phyloP scores from a whole-genome alignment of 164 flowering plant species.

The Brasenia schreberi region DNA sequence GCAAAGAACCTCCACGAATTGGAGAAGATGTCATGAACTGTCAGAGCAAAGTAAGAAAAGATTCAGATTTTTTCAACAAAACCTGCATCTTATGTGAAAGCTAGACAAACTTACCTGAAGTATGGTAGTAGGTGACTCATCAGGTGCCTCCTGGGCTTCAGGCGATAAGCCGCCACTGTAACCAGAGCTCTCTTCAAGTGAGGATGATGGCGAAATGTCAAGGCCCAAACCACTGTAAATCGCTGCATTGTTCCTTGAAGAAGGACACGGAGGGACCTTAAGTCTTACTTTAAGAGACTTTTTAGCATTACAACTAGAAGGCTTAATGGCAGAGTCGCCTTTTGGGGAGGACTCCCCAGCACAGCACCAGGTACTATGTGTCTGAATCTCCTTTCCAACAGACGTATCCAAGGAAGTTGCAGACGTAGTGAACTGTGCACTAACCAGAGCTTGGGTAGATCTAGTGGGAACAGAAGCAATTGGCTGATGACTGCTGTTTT shows the following conservation, averaged over 20 bases:
- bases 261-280: conserved; percentile 36
- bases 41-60: neutral
- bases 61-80: neutral
- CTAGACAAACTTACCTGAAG: conserved; percentile 34
- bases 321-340: conserved; percentile 17
- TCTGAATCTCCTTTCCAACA: neutral
- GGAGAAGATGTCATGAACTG: conserved; percentile 66
- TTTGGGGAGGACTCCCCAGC: conserved; percentile 11
- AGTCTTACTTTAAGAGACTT: conserved; percentile 65
- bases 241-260: conserved; percentile 48
- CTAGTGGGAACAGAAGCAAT: neutral
- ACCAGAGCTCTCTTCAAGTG: conserved; percentile 37
- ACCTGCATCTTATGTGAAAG: neutral
- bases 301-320: conserved; percentile 22
- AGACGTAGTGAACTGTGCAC: neutral
- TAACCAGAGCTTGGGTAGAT: neutral
- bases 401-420: neutral
- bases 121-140: conserved; percentile 48
- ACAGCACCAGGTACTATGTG: neutral
- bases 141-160: conserved; percentile 16
- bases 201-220: conserved; percentile 53
- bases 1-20: conserved; percentile 21
- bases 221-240: conserved; percentile 85
- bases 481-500: neutral
- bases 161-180: conserved; percentile 19